These are phyloP conservation scores for Fusarium pseudocircinatum DNA, from an alignment of 2,329 filamentous ascomycete species.

Conservation along the genomic window DNA sequence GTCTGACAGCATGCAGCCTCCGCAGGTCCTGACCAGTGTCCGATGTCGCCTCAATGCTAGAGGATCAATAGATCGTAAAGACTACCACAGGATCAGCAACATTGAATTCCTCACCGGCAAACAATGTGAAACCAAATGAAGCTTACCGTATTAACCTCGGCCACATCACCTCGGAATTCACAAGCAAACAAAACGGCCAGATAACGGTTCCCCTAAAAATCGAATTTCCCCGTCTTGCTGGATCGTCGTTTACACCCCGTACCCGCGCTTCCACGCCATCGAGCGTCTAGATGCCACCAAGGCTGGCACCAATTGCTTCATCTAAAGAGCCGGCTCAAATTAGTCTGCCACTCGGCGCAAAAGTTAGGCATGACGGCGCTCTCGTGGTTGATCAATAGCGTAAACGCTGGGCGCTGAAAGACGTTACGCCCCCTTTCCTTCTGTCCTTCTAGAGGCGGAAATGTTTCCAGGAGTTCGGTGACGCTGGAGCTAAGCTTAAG, in stretches of 20 bases:
- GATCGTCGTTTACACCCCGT: conserved; percentile 26
- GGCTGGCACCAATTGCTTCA: conserved; percentile 29
- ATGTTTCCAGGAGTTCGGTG: conserved; percentile 25
- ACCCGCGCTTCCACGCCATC: conserved; percentile 22
- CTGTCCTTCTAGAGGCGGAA: conserved; percentile 23
- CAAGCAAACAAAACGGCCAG: conserved; percentile 19
- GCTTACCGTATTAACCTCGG: background rate
- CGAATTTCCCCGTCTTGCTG: conserved; percentile 20
- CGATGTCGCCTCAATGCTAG: background rate
- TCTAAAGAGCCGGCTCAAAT: conserved; percentile 17
- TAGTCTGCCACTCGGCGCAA: conserved; percentile 32
- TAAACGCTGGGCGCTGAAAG: conserved; percentile 15
- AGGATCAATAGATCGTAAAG: background rate
- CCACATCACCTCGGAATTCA: conserved; percentile 1
- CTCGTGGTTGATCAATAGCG: conserved; percentile 28
- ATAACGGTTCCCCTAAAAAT: background rate
- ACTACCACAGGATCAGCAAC: background rate
- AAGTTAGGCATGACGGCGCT: conserved; percentile 28
- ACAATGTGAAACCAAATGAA: background rate
- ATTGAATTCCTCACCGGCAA: background rate
- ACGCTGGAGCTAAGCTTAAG: conserved; percentile 13
- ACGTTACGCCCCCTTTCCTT: conserved; percentile 37
- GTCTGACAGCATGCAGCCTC: conserved; percentile 1
- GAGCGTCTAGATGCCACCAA: conserved; percentile 33
- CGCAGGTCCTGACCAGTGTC: background rate